A percentile compares a stretch with the other conserved stretches of the same genome.
Evolutionary conservation across 1,284 basidiomycete species (phyloP).

Genomic region (Ganoderma multipileum): DNA sequence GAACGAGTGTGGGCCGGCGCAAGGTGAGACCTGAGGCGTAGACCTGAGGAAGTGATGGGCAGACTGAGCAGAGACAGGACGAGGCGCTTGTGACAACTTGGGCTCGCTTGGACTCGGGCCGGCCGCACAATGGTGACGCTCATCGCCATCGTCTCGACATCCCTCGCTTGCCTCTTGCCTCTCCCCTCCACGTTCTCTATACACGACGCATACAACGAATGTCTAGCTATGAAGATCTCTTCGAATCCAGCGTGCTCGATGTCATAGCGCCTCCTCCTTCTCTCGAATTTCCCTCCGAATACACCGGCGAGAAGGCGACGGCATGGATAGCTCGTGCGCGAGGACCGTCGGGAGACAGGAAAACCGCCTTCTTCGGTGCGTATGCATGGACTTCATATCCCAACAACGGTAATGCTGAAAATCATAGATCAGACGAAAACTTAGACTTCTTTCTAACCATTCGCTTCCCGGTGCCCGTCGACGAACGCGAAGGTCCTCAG

Average conservation of each 20-base stretch:
- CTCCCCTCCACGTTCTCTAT: background rate
- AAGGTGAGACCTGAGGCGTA: no score
- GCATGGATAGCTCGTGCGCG: slow-evolving; percentile 60
- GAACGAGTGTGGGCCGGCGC: no score
- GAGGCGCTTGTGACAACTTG: no score
- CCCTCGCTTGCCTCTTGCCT: background rate
- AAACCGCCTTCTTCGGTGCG: slow-evolving; percentile 79
- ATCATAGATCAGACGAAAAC: slow-evolving; percentile 66
- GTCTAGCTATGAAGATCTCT: slow-evolving; percentile 64
- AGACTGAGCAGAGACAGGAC: no score
- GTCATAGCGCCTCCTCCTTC: slow-evolving; percentile 72
- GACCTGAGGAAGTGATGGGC: no score
- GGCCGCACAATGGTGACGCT: no score
- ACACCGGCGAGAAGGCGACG: slow-evolving; percentile 42
- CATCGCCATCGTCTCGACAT: no score
- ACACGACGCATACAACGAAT: slow-evolving; percentile 16
- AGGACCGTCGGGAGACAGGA: slow-evolving; percentile 41
- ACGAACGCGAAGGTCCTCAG: slow-evolving; percentile 29
- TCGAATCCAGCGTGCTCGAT: slow-evolving; percentile 66
- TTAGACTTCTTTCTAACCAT: slow-evolving; percentile 68
- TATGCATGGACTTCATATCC: background rate
- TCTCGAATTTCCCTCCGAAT: slow-evolving; percentile 61
- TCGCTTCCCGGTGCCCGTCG: slow-evolving; percentile 44
- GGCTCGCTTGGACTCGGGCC: no score
- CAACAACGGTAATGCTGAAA: background rate